Conservation (phyloP, 306 rosid species). For the Spatholobus suberectus region DNA sequence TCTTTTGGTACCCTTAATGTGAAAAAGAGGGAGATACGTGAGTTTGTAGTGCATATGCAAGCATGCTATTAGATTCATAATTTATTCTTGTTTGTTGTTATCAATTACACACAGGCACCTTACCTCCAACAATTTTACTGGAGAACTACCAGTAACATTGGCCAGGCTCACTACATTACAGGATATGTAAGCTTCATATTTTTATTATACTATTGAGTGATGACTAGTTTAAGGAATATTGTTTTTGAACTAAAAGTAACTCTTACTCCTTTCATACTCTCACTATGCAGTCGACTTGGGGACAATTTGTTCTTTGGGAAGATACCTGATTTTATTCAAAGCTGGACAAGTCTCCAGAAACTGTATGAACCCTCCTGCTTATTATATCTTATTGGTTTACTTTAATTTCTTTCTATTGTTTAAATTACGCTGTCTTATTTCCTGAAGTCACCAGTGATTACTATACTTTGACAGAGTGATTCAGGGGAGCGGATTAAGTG, state of each 20-base stretch:
- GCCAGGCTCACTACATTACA: conserved; percentile 52
- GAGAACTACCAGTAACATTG: conserved; percentile 67
- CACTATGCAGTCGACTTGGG: conserved; percentile 57
- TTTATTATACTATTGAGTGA: not conserved
- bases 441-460: not conserved
- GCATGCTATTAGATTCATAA: too few relatives aligned
- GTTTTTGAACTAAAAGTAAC: not conserved
- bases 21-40: too few relatives aligned
- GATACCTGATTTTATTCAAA: conserved; percentile 69
- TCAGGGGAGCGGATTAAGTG: conserved; percentile 81
- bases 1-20: too few relatives aligned
- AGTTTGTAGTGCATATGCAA: too few relatives aligned
- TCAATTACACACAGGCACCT: conserved; percentile 47
- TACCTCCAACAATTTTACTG: conserved; percentile 68
- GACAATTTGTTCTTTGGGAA: conserved; percentile 65
- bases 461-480: conserved; percentile 55
- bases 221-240: not conserved
- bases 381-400: not conserved
- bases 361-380: conserved; percentile 44
- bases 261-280: not conserved
- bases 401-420: conserved; percentile 10
- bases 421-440: not conserved
- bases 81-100: not conserved
- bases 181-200: conserved; percentile 59
- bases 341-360: conserved; percentile 58